Conservation (phyloP, 805 yeast genomes). For the Nakazawaea populi region DNA sequence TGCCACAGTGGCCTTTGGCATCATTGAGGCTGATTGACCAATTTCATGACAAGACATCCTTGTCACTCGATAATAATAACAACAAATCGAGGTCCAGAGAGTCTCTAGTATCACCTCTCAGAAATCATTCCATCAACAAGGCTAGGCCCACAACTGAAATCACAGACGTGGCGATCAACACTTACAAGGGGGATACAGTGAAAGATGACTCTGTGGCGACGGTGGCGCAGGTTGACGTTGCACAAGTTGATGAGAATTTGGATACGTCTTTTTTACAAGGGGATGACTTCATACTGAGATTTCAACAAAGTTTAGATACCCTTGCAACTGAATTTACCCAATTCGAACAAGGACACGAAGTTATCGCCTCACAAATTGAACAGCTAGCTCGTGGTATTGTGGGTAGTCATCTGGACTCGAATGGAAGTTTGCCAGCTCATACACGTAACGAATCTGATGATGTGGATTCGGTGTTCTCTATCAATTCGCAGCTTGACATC, state of each 20-base stretch:
- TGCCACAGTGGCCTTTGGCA: neutral
- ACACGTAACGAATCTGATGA: neutral
- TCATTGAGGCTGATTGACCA: too few relatives aligned
- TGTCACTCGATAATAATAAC: too few relatives aligned
- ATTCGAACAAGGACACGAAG: too few relatives aligned
- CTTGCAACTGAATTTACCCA: too few relatives aligned
- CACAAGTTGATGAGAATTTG: neutral
- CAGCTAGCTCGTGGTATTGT: too few relatives aligned
- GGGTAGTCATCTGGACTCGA: neutral
- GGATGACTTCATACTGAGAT: too few relatives aligned
- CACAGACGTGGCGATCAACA: neutral
- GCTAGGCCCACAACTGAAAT: neutral
- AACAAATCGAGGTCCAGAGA: neutral
- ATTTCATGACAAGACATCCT: too few relatives aligned
- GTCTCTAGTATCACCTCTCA: neutral
- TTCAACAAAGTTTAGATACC: too few relatives aligned
- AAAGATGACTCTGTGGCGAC: too few relatives aligned
- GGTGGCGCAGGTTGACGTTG: neutral
- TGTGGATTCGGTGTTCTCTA: neutral
- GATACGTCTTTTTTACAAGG: too few relatives aligned
- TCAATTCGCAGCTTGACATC: constrained; percentile 2
- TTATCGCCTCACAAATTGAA: too few relatives aligned
- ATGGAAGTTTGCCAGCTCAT: neutral
- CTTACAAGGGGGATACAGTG: too few relatives aligned
- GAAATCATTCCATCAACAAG: neutral